Base-by-base conservation (phyloP, 768 basidiomycete genomes). In the Rhizopogon rudus region DNA sequence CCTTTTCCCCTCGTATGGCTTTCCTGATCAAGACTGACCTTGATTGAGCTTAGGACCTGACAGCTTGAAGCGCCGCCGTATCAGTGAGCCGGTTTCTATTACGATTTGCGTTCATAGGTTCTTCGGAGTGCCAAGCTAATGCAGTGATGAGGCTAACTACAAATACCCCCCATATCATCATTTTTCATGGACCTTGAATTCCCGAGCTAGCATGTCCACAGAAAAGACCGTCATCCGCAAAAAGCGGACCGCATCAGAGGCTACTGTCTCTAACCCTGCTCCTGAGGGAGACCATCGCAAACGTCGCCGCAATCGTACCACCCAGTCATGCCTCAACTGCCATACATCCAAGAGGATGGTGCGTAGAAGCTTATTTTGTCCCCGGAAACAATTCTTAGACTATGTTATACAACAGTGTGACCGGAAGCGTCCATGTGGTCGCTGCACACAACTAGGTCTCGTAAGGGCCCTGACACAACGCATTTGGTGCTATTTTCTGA, bases 331-430 rank as follows among this genome's bases (percentile, higher is more conserved):
- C 61, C 71, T 87, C 29, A 87, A 87, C 58, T 88, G 86, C 60
- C 86, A 87, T 58, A 81, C 83, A 25, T 86, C 86, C 7, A 87
- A 88, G 61, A 76, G 86, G 52, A 87, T 87, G 86, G 86, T 87
- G 65, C 53, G 71, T 62, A 10, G 17, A 39, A 20, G 28, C 7
- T 14, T 16, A 13, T 25, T 3, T 22, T 6, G 14, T 10, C 37
- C 25, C n/a, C 13, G 8, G 14, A 16, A 44, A 20, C 13, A 37
- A 39, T 22, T 3, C 17, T 5, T 52, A 35, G 14, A 5, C 9
- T 42, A 14, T 25, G 10, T 13, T 5, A 40, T 35, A 33, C 28
- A 52, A 13, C 55, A 79, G 77, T 79, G 77, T 28, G 78, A 79
- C 54, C 68, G 77, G 49, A 75, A 77, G 57, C 75, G 77, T 2